Evolutionary conservation across 1,139 yeast species (phyloP).

Genomic region (Geotrichum carabidarum): DNA sequence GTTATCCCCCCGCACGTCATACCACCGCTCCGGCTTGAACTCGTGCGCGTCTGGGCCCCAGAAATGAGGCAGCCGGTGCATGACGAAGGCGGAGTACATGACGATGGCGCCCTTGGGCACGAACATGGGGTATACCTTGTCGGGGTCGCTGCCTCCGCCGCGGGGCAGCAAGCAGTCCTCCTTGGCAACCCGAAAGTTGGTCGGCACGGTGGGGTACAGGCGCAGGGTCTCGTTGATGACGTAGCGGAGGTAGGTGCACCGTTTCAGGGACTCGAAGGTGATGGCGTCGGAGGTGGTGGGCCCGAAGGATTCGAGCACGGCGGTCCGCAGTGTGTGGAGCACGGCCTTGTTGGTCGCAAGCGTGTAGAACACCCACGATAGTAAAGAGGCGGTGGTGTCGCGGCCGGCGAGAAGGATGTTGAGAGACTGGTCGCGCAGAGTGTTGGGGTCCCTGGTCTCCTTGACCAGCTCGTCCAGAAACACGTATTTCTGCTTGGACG

Average conservation of each 20-base stretch:
- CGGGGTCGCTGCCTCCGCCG: conserved; percentile 44
- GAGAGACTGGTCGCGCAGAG: conserved; percentile 47
- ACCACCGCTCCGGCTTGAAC: conserved; percentile 54
- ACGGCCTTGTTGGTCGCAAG: conserved; percentile 43
- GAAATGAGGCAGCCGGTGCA: conserved; percentile 43
- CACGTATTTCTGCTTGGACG: conserved; percentile 32
- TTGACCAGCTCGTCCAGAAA: conserved; percentile 49
- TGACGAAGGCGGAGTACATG: conserved; percentile 42
- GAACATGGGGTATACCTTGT: conserved; percentile 43
- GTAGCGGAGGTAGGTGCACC: conserved; percentile 31
- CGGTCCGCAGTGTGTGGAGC: conserved; percentile 39
- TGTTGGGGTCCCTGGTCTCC: conserved; percentile 45
- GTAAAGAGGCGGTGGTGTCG: conserved; percentile 50
- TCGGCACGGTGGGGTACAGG: conserved; percentile 30
- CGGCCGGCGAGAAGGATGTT: conserved; percentile 51
- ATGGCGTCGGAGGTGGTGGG: conserved; percentile 27
- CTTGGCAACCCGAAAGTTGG: conserved; percentile 28
- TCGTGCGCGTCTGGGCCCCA: conserved; percentile 49
- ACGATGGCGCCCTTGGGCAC: conserved; percentile 47
- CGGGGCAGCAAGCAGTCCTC: conserved; percentile 43
- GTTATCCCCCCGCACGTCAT: conserved; percentile 29
- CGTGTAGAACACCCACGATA: conserved; percentile 44
- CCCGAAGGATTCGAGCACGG: conserved; percentile 28
- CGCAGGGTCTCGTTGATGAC: conserved; percentile 31
- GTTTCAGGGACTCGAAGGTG: conserved; percentile 47